Percentiles rank a stretch among this genome's conserved stretches.
Conservation (phyloP, 495 filamentous ascomycete genomes). For the Penicillium verhagenii region DNA sequence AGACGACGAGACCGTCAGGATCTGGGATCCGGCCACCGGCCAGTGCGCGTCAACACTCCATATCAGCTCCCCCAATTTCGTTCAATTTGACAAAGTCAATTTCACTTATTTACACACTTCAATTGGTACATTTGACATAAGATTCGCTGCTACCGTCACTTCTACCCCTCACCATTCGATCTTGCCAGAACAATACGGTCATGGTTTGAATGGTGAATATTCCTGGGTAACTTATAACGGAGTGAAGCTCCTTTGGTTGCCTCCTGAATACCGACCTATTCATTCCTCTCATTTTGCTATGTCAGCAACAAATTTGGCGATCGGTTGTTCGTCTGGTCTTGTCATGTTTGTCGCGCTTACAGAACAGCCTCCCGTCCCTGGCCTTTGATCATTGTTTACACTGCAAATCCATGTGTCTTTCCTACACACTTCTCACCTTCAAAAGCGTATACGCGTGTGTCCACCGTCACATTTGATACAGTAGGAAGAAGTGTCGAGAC, state of each 20-base stretch:
- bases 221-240: conserved; percentile 25
- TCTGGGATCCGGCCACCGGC: conserved; percentile 8
- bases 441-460: too few species aligned
- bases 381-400: too few species aligned
- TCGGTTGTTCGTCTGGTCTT: conserved; percentile 8
- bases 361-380: conserved; percentile 3
- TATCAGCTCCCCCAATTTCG: not conserved
- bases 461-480: too few species aligned
- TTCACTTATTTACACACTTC: conserved; percentile 1
- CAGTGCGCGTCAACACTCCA: not conserved
- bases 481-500: too few species aligned
- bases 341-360: conserved; percentile 10
- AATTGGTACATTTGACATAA: conserved; percentile 2
- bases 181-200: conserved; percentile 2
- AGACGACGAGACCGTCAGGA: conserved; percentile 5
- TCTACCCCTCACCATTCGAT: not conserved
- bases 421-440: too few species aligned
- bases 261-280: conserved; percentile 18
- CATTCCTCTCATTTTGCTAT: conserved; percentile 1
- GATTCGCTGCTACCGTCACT: not conserved
- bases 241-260: conserved; percentile 21
- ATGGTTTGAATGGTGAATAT: conserved; percentile 9
- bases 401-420: too few species aligned
- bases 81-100: conserved; percentile 2
- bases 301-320: conserved; percentile 4